Percentiles rank a stretch among this genome's conserved stretches.
Conservation (phyloP, 2,329 filamentous ascomycete genomes). For the Ophiostoma sp. region DNA sequence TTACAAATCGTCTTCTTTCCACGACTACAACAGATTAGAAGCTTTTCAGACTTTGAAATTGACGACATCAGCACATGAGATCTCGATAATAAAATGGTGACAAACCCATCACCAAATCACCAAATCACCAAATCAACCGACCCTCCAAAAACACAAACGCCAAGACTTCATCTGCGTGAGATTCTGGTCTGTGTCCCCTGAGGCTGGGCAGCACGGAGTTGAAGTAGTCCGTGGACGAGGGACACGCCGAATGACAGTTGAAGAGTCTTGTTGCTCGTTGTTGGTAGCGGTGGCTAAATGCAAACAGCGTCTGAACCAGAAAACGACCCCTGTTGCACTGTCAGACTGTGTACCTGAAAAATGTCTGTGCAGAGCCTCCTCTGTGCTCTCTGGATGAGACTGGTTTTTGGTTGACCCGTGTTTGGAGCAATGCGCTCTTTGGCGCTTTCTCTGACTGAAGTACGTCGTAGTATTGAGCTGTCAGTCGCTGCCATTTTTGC, state of each 20-base stretch:
- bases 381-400: constrained; percentile 12
- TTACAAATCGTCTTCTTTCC: background rate
- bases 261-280: background rate
- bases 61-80: background rate
- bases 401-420: constrained; percentile 15
- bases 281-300: background rate
- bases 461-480: background rate
- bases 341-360: background rate
- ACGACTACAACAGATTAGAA: background rate
- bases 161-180: constrained; percentile 19
- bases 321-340: background rate
- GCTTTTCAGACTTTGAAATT: background rate
- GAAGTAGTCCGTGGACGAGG: constrained; percentile 6
- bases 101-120: background rate
- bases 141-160: constrained; percentile 7
- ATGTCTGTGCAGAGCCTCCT: constrained; percentile 17
- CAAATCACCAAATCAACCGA: background rate
- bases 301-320: background rate
- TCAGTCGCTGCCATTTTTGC: background rate
- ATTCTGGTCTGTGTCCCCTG: constrained; percentile 15
- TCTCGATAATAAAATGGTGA: background rate
- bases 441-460: background rate
- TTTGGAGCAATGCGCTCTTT: constrained; percentile 13
- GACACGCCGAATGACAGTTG: background rate
- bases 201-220: constrained; percentile 9